These are phyloP conservation scores for Eucalyptus melliodora DNA, from an alignment of 345 rosid genomes.

Conservation along the genomic window DNA sequence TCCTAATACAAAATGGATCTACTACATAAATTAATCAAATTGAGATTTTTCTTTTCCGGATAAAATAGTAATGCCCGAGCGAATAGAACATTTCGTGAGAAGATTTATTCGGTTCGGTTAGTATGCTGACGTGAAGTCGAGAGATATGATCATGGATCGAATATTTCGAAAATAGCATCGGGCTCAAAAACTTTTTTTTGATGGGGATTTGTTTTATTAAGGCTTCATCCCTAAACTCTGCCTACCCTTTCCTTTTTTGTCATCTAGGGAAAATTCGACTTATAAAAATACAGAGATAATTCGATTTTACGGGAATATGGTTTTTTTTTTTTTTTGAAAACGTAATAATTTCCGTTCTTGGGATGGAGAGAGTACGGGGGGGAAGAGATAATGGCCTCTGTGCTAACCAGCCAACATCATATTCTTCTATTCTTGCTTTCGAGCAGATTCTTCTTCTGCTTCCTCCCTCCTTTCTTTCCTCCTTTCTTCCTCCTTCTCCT, in stretches of 20 bases:
- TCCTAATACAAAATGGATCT: neutral
- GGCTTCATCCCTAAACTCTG: neutral
- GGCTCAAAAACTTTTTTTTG: neutral
- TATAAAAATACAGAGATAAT: neutral
- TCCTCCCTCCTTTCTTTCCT: neutral
- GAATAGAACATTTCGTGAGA: neutral
- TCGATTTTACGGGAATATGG: neutral
- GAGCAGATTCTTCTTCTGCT: neutral
- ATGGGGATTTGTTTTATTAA: neutral
- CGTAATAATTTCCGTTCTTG: neutral
- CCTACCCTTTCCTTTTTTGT: neutral
- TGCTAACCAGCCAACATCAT: neutral
- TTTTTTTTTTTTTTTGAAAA: neutral
- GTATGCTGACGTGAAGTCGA: neutral
- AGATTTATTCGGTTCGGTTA: neutral
- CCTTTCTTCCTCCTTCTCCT: neutral
- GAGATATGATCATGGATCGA: neutral
- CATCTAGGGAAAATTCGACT: neutral
- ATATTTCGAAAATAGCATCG: neutral
- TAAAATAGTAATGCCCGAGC: neutral
- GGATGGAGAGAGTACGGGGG: neutral
- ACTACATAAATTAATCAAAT: neutral
- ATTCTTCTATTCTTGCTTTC: neutral
- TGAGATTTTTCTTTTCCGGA: fast-evolving
- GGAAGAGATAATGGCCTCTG: neutral